Evolutionary conservation across 345 rosid species (phyloP), one percentile per base, ranked within the genome.

Genomic region (Gossypium arboreum): DNA sequence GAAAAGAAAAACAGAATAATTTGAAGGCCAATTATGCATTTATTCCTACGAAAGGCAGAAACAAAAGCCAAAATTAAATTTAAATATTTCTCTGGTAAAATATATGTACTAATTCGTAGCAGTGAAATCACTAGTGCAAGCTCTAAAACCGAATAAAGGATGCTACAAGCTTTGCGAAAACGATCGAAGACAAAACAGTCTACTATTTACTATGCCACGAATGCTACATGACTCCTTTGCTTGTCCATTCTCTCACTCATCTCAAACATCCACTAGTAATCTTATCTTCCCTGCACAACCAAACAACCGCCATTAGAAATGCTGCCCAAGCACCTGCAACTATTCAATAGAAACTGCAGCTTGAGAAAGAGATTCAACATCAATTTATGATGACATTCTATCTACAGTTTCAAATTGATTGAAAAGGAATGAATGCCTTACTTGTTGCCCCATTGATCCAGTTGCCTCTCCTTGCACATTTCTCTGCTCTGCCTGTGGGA

Each of bases 381-480:
- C 29, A 66, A 44, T 18, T 43, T 11, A 10, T 25, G 9, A 27
- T 34, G 41, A 22, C 12, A 4, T 41, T 51, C 18, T 3, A n/a
- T n/a, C 29, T 13, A 27, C n/a, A 47, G 9, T 7, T 68, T 73
- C 73, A 9, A 47, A 66, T 71, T 50, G 52, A 68, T 55, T 39
- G 51, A 76, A 71, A 43, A 59, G 67, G 55, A 69, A 18, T 25
- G 48, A 69, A 18, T 25, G 48, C 7, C 75, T 73, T 86, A 90
- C 91, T 75, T 82, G 82, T 67, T 84, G 78, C 59, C 85, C 89
- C 62, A 44, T 65, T 29, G 90, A 62, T 71, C 68, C 77, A 68
- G 81, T 71, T 76, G 85, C 81, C 50, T 79, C 90, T 79, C 82
- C 88, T 56, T 81, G 85, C 55, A 16, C 48, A 45, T 74, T 84